A percentile compares a stretch with the other conserved stretches of the same genome.
Evolutionary conservation across 2,329 filamentous ascomycete genomes (phyloP).

Genomic region (Aspergillus persii): DNA sequence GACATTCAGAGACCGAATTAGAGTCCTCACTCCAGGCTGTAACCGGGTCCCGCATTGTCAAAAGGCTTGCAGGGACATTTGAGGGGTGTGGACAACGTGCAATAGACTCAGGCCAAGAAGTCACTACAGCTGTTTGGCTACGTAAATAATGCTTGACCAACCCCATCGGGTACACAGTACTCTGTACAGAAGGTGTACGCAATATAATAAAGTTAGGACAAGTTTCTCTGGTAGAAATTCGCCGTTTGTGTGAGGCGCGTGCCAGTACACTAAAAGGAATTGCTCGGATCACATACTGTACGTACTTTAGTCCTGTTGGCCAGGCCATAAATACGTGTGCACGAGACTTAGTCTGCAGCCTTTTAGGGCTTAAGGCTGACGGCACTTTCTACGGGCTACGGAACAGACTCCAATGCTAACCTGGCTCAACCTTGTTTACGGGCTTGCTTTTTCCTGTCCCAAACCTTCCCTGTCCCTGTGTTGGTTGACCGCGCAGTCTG

Average conservation of each 20-base stretch:
- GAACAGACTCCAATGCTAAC: constrained; percentile 11
- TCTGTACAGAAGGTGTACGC: no score
- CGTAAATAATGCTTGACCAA: constrained; percentile 21
- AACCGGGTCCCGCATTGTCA: neutral
- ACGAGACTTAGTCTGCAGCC: constrained; percentile 27
- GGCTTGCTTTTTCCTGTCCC: constrained; percentile 1
- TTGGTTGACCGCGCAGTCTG: neutral
- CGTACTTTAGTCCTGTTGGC: no score
- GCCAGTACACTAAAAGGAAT: no score
- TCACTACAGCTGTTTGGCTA: constrained; percentile 10
- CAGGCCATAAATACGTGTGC: constrained; percentile 4
- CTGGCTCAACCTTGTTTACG: neutral
- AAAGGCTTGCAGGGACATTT: neutral
- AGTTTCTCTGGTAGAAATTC: no score
- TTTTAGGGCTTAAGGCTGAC: constrained; percentile 39
- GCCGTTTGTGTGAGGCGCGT: no score
- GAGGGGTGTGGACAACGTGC: neutral
- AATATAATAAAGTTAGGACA: no score
- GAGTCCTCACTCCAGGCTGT: neutral
- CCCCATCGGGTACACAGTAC: neutral
- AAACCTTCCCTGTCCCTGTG: neutral
- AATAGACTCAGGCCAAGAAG: constrained; percentile 12
- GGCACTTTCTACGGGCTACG: constrained; percentile 16
- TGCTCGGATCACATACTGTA: no score
- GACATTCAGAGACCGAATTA: neutral